Conservation (phyloP, 2,329 filamentous ascomycete species). For the Neocucurbitaria cava region DNA sequence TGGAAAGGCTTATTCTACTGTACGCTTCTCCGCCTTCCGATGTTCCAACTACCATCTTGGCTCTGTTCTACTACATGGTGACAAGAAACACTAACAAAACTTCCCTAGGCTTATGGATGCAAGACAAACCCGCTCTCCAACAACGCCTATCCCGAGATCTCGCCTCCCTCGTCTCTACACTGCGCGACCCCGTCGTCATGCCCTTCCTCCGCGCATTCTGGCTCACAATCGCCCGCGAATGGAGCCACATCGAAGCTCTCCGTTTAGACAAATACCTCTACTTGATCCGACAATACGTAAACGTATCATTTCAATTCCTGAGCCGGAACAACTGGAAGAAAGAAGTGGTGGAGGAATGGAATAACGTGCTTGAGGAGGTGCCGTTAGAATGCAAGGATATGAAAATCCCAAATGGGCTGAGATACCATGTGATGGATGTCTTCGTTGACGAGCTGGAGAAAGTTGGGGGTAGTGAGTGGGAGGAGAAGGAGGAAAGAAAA, state of each 20-base stretch:
- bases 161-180: slow-evolving; percentile 69
- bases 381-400: slow-evolving; percentile 55
- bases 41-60: background rate
- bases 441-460: slow-evolving; percentile 90
- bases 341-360: slow-evolving; percentile 50
- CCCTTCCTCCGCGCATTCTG: slow-evolving; percentile 59
- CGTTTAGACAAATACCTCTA: slow-evolving; percentile 91
- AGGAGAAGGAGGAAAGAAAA: slow-evolving; percentile 52
- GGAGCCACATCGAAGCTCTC: slow-evolving; percentile 58
- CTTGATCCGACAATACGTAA: slow-evolving; percentile 79
- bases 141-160: slow-evolving; percentile 82
- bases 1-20: slow-evolving; percentile 95
- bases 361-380: slow-evolving; percentile 56
- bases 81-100: slow-evolving; percentile 9
- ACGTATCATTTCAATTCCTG: slow-evolving; percentile 67
- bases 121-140: slow-evolving; percentile 85
- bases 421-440: slow-evolving; percentile 87
- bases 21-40: slow-evolving; percentile 39
- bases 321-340: slow-evolving; percentile 52
- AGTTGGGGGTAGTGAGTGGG: slow-evolving; percentile 41
- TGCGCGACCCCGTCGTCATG: slow-evolving; percentile 57
- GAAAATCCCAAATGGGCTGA: slow-evolving; percentile 80
- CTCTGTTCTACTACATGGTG: background rate
- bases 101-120: slow-evolving; percentile 79
- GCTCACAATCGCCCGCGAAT: slow-evolving; percentile 60